Evolutionary conservation across 768 basidiomycete genomes (phyloP).

Genomic region (Serendipita sp.): DNA sequence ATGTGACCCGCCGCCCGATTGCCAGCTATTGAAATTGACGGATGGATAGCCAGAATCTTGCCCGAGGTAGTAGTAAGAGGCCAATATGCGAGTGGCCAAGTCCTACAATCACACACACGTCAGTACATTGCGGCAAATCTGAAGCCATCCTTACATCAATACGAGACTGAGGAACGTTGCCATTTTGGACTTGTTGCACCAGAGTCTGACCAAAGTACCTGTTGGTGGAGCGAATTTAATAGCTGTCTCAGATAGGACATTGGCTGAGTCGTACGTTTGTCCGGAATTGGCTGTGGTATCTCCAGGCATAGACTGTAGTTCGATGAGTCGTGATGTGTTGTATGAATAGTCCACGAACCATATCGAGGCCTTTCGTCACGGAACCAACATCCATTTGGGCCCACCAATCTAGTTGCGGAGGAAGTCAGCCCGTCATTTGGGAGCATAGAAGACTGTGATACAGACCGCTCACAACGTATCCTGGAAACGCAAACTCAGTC

Average conservation of each 20-base stretch:
- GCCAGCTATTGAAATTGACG: slow-evolving; percentile 58
- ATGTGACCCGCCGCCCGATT: slow-evolving; percentile 23
- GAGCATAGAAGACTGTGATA: background rate
- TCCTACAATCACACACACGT: slow-evolving; percentile 23
- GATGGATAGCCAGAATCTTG: slow-evolving; percentile 54
- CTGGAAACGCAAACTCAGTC: slow-evolving; percentile 16
- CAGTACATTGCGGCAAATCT: slow-evolving; percentile 15
- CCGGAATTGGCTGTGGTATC: slow-evolving; percentile 30
- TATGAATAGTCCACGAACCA: background rate
- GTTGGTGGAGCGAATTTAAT: too few relatives aligned
- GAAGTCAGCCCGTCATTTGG: background rate
- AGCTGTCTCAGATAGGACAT: slow-evolving; percentile 1
- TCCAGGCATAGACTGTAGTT: slow-evolving; percentile 47
- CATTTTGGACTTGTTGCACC: slow-evolving; percentile 41
- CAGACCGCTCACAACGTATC: slow-evolving; percentile 9
- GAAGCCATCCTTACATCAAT: slow-evolving; percentile 27
- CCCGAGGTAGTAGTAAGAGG: slow-evolving; percentile 48
- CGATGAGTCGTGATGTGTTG: background rate
- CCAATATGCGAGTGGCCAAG: slow-evolving; percentile 56
- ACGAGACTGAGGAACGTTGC: slow-evolving; percentile 39
- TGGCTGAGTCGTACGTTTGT: slow-evolving; percentile 19
- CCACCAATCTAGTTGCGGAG: slow-evolving; percentile 6
- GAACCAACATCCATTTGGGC: background rate
- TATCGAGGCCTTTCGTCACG: background rate
- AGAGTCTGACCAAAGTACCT: slow-evolving; percentile 40